Evolutionary conservation across 352 stramenopile species (phyloP), one percentile per base, ranked within the genome.

Genomic region (Globisporangium alternatum): DNA sequence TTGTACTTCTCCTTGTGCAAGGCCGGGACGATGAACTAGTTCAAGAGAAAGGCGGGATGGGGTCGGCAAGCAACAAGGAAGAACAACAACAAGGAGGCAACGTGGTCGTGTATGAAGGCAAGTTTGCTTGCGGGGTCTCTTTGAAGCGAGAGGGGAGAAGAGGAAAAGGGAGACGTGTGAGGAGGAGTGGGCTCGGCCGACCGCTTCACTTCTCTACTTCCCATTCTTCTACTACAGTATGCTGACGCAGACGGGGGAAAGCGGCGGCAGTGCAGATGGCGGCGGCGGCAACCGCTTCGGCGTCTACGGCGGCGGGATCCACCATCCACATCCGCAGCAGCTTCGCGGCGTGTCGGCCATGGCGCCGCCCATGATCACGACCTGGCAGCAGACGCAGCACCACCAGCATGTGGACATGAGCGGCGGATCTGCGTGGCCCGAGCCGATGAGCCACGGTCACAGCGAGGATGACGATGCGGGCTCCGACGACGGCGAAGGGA

Each of bases 141-240:
- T 47, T 10, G 5, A n/a, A 12, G 15, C 15, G 49, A 56, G 51
- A 57, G 28, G 28, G 49, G 25, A 55, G 19, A 19, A 25, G 48
- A 43, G 41, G 41, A 47, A 15, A 47, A 21, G 41, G 19, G 41
- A 25, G 52, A 28, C 25, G 25, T 28, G 25, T 28, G 25, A 45
- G 52, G 52, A 28, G 51, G 52, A 58, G 52, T 58, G 52, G 52
- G 31, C 52, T 58, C 52, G n/a, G 17, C 22, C n/a, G 9, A 9
- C 19, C 28, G 51, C 51, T 56, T 45, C 52, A 58, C 33, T 45
- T 45, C 52, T 19, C 52, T 28, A 58, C 31, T 58, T 45, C 17
- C 31, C 33, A 57, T 30, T 43, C 19, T 58, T 43, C 30, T 58
- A 58, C 52, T 58, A 58, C 52, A 45, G 52, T 58, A 58, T 58